A percentile compares a stretch with the other conserved stretches of the same genome.
These are phyloP conservation scores for Cerrena zonata DNA, from an alignment of 1,284 basidiomycete genomes.

Conservation along the genomic window DNA sequence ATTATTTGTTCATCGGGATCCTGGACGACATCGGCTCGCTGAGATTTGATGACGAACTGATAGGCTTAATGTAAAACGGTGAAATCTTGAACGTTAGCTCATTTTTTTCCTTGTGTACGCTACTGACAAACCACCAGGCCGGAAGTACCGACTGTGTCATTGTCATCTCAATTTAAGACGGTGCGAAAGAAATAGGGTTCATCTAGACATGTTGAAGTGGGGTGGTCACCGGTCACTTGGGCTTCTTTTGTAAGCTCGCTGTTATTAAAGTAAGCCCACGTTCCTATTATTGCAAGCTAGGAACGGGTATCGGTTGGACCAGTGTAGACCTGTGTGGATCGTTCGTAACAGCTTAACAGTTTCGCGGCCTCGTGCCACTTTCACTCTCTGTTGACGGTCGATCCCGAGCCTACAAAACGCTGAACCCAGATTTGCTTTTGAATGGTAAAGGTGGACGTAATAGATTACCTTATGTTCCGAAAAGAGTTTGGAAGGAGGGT, in stretches of 20 bases:
- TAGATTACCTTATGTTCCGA: too few species aligned
- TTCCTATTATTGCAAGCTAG: too few species aligned
- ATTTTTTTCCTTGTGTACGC: not conserved
- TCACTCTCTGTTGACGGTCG: not conserved
- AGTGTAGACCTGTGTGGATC: not conserved
- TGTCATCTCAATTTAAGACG: not conserved
- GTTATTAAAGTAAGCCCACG: too few species aligned
- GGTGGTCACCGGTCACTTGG: too few species aligned
- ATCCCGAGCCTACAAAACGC: not conserved
- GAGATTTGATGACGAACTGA: not conserved
- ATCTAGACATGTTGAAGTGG: too few species aligned
- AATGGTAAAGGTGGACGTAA: too few species aligned
- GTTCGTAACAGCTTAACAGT: too few species aligned
- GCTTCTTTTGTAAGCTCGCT: too few species aligned
- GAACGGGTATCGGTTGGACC: not conserved
- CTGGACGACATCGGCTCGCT: constrained; percentile 1
- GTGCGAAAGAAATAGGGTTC: not conserved
- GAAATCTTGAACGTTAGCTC: not conserved
- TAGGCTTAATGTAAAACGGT: not conserved
- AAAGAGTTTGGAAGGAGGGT: not conserved
- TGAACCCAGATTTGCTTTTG: not conserved
- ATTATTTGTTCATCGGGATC: not conserved
- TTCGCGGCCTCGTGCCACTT: not conserved
- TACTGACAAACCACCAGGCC: not conserved
- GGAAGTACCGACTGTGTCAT: not conserved